These are phyloP conservation scores for Naganishia vishniacii DNA, from an alignment of 768 basidiomycete species.

Conservation along the genomic window DNA sequence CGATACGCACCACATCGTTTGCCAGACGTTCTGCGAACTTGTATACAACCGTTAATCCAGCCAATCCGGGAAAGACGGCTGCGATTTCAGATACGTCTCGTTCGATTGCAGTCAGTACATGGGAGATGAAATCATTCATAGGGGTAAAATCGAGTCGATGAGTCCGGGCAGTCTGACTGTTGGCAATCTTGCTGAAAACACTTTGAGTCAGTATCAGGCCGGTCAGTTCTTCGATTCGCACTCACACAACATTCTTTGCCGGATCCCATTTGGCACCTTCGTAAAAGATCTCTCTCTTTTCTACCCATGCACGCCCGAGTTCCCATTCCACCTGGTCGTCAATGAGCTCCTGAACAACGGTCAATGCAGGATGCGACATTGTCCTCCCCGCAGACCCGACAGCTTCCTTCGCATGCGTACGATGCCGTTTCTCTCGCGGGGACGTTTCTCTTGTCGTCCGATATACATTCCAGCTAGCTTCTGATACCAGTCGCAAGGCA, in stretches of 20 bases:
- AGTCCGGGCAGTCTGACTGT: conserved; percentile 33
- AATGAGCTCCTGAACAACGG: background rate
- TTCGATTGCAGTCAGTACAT: conserved; percentile 60
- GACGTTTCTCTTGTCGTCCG: conserved; percentile 9
- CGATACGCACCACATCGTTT: conserved; percentile 60
- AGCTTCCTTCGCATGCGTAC: background rate
- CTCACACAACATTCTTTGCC: conserved; percentile 60
- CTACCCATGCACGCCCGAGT: conserved; percentile 89
- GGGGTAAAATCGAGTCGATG: conserved; percentile 73
- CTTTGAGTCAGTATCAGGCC: background rate
- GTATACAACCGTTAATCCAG: conserved; percentile 62
- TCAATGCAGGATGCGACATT: background rate
- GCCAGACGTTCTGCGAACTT: conserved; percentile 78
- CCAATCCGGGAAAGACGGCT: conserved; percentile 74
- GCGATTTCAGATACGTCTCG: conserved; percentile 76
- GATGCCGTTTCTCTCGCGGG: conserved; percentile 9
- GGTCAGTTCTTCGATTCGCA: background rate
- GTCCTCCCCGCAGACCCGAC: background rate
- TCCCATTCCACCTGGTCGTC: conserved; percentile 62
- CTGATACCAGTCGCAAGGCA: conserved; percentile 76
- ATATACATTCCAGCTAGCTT: conserved; percentile 81
- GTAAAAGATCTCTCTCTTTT: conserved; percentile 91
- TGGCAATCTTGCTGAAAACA: background rate
- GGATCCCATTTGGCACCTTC: conserved; percentile 74
- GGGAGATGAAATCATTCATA: conserved; percentile 84